Evolutionary conservation across 1,284 basidiomycete species (phyloP).

Genomic region (Jaminaea rosea): DNA sequence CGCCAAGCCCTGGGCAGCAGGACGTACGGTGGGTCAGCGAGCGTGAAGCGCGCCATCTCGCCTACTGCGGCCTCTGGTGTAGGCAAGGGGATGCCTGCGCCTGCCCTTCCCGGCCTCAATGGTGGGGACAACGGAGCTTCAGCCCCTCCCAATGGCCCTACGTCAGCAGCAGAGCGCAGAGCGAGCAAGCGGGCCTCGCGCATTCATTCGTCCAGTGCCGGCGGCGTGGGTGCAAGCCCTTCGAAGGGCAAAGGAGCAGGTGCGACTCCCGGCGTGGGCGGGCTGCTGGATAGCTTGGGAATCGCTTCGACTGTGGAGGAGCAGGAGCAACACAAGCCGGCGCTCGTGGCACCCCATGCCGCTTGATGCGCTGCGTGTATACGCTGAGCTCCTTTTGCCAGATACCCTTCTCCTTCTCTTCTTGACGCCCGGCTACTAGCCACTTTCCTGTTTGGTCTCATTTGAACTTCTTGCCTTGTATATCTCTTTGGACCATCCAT

Average conservation of each 20-base stretch:
- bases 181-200: constrained; percentile 5
- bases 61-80: background rate
- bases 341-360: constrained; percentile 6
- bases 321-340: background rate
- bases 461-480: too few species aligned
- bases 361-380: too few species aligned
- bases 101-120: background rate
- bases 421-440: too few species aligned
- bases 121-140: background rate
- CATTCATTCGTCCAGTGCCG: background rate
- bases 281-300: constrained; percentile 5
- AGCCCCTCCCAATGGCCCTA: background rate
- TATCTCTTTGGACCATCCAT: too few species aligned
- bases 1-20: constrained; percentile 16
- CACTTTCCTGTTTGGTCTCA: too few species aligned
- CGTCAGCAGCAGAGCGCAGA: background rate
- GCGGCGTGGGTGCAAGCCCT: background rate
- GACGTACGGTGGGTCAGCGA: constrained; percentile 11
- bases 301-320: background rate
- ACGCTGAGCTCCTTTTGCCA: too few species aligned
- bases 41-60: background rate
- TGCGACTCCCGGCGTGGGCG: background rate
- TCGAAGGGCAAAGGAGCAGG: background rate
- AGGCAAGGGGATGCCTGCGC: background rate
- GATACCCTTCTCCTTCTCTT: too few species aligned